Evolutionary conservation across 257 asterid species (phyloP).

Genomic region (Galeopsis tetrahit): DNA sequence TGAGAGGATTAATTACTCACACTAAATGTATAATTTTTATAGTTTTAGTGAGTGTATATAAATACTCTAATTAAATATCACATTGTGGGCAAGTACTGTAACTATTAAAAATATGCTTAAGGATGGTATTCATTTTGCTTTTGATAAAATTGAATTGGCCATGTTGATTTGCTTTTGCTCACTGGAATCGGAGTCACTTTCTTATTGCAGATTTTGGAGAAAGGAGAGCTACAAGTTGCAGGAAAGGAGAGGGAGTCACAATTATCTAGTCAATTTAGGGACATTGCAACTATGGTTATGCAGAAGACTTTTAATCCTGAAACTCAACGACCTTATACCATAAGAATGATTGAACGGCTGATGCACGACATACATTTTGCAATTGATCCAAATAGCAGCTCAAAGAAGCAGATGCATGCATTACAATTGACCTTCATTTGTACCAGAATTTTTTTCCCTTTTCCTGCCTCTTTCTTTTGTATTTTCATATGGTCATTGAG

Average conservation of each 20-base stretch:
- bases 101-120: background rate
- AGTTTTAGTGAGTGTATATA: too few species aligned
- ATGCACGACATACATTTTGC: constrained; percentile 97
- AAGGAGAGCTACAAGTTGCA: constrained; percentile 96
- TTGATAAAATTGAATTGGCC: constrained; percentile 2
- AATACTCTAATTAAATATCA: too few species aligned
- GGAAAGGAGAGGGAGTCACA: constrained; percentile 98
- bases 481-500: constrained; percentile 11
- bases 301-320: constrained; percentile 92
- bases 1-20: too few species aligned
- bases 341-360: constrained; percentile 93
- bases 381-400: constrained; percentile 88
- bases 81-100: too few species aligned
- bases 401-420: constrained; percentile 94
- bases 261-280: constrained; percentile 87
- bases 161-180: background rate
- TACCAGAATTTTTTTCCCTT: background rate
- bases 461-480: background rate
- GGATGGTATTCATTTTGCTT: background rate
- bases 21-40: too few species aligned
- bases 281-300: constrained; percentile 92
- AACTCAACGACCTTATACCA: constrained; percentile 90
- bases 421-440: background rate
- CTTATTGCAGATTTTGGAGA: constrained; percentile 81
- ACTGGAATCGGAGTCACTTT: constrained; percentile 17